Evolutionary conservation across 1,284 basidiomycete species (phyloP).

Genomic region (Abortiporus biennis): DNA sequence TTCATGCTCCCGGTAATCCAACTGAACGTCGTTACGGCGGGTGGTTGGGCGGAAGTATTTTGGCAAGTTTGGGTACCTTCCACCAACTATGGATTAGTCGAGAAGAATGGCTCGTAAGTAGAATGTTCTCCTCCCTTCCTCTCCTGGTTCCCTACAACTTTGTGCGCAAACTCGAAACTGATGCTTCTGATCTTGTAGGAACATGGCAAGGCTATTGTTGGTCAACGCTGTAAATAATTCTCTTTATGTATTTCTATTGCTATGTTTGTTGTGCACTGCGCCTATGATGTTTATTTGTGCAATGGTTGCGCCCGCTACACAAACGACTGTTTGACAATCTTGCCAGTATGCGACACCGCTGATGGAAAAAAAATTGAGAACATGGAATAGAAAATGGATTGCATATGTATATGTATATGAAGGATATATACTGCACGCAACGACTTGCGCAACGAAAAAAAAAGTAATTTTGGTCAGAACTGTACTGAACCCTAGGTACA

Average conservation of each 20-base stretch:
- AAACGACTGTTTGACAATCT: too few relatives aligned
- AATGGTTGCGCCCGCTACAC: too few relatives aligned
- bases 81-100: conserved; percentile 93
- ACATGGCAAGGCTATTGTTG: conserved; percentile 71
- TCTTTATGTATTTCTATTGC: not conserved
- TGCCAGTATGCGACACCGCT: too few relatives aligned
- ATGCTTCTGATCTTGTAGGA: conserved; percentile 57
- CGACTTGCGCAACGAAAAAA: too few relatives aligned
- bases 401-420: too few relatives aligned
- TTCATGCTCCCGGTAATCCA: conserved; percentile 86
- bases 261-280: not conserved
- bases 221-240: conserved; percentile 72
- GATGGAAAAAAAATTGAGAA: too few relatives aligned
- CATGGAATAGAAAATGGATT: too few relatives aligned
- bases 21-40: conserved; percentile 84
- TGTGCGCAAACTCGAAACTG: too few relatives aligned
- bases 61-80: conserved; percentile 92
- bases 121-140: not conserved
- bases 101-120: conserved; percentile 82
- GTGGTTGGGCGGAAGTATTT: conserved; percentile 92
- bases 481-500: too few relatives aligned
- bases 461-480: too few relatives aligned
- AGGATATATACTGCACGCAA: too few relatives aligned
- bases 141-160: not conserved
- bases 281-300: too few relatives aligned